A percentile compares a stretch with the other conserved stretches of the same genome.
Evolutionary conservation across 192 early-diverging fungal species (phyloP).

Genomic region (Podila clonocystis): DNA sequence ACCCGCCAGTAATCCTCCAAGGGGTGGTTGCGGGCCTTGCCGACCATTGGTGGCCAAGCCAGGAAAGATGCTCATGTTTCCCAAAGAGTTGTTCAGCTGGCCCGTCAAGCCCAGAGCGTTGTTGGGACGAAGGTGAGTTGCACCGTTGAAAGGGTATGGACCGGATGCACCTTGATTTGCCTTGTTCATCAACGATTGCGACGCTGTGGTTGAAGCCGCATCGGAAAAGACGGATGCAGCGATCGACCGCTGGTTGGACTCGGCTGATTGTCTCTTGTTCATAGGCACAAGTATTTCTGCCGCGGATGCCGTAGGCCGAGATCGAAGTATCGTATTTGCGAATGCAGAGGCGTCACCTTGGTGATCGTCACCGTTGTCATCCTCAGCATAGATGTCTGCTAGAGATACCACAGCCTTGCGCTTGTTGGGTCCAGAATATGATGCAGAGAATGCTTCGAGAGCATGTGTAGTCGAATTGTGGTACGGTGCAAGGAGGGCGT

Average conservation of each 20-base stretch:
- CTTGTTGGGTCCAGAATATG: constrained; percentile 11
- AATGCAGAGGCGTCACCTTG: constrained; percentile 13
- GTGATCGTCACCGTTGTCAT: not conserved
- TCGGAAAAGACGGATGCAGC: not conserved
- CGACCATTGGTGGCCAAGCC: not conserved
- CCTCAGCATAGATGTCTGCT: constrained; percentile 31
- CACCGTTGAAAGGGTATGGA: not conserved
- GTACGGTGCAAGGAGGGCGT: not conserved
- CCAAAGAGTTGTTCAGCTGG: not conserved
- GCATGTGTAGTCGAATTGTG: constrained; percentile 19
- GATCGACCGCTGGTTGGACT: constrained; percentile 5
- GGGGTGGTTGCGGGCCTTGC: not conserved
- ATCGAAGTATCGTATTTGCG: constrained; percentile 8
- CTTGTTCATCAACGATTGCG: too few relatives aligned
- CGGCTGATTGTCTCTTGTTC: constrained; percentile 13
- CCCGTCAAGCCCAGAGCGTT: not conserved
- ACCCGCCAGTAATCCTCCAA: not conserved
- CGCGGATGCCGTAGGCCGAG: not conserved
- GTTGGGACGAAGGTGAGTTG: not conserved
- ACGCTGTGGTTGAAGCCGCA: too few relatives aligned
- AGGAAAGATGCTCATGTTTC: not conserved
- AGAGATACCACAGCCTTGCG: constrained; percentile 32
- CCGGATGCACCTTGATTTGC: not conserved
- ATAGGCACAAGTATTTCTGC: not conserved
- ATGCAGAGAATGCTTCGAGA: constrained; percentile 16